A percentile compares a stretch with the other conserved stretches of the same genome.
phyloP scores from a whole-genome alignment of 306 rosid species.

The Prunus salicina region DNA sequence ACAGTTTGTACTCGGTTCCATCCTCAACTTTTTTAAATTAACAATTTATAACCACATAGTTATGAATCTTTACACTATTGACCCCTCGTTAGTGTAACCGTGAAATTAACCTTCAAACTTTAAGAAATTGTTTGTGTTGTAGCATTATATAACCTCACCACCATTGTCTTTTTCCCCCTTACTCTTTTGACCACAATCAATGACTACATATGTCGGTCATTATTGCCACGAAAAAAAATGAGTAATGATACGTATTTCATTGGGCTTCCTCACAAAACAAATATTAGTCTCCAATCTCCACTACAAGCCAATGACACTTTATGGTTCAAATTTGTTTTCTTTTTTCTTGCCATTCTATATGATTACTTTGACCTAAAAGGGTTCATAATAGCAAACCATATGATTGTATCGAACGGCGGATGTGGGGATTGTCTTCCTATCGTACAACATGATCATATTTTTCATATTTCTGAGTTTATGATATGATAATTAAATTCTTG shows the following conservation, averaged over 20 bases:
- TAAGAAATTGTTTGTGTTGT: no score
- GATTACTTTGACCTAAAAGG: slow-evolving; percentile 67
- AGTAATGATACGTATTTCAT: slow-evolving; percentile 20
- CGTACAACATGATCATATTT: slow-evolving; percentile 52
- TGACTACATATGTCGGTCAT: slow-evolving; percentile 5
- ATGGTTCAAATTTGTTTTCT: slow-evolving; percentile 14
- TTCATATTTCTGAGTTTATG: slow-evolving; percentile 32
- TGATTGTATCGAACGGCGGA: slow-evolving; percentile 74
- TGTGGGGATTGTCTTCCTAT: slow-evolving; percentile 54
- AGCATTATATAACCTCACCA: no score
- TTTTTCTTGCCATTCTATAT: slow-evolving; percentile 22
- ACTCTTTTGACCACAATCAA: slow-evolving; percentile 22
- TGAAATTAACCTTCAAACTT: no score
- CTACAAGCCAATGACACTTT: slow-evolving; percentile 45
- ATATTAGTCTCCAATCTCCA: slow-evolving; percentile 17
- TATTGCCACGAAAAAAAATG: slow-evolving; percentile 9
- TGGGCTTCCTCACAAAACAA: slow-evolving; percentile 3
- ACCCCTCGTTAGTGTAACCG: no score
- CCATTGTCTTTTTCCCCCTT: not conserved
- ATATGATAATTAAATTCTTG: slow-evolving; percentile 30
- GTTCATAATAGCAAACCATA: slow-evolving; percentile 37
- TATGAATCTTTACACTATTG: no score
- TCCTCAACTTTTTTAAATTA: no score
- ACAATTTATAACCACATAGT: no score
- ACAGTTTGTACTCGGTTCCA: not conserved